Conservation (phyloP, 2,329 filamentous ascomycete genomes). For the Ceratocystis cubensis region DNA sequence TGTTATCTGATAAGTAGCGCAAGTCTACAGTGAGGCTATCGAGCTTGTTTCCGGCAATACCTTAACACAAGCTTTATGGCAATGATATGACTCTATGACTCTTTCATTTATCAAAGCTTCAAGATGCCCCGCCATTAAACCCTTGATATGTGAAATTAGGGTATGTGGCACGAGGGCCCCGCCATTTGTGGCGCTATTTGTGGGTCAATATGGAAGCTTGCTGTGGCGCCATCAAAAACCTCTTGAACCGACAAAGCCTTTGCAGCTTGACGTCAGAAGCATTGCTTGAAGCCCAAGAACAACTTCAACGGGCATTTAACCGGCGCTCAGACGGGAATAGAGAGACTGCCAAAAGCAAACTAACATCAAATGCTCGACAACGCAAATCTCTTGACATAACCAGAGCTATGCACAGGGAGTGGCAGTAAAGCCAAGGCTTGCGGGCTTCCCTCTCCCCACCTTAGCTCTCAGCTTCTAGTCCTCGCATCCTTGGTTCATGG, state of each 20-base stretch:
- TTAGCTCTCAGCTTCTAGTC: not conserved
- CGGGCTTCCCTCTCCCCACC: not conserved
- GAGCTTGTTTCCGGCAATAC: not conserved
- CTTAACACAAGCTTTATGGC: not conserved
- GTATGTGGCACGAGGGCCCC: not conserved
- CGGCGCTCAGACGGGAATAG: not conserved
- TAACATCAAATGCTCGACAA: not conserved
- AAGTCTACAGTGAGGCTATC: not conserved
- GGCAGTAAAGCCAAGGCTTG: not conserved
- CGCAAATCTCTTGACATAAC: conserved; percentile 4
- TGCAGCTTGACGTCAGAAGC: too few relatives aligned
- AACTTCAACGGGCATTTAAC: not conserved
- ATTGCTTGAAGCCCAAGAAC: not conserved
- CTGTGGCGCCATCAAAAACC: conserved; percentile 3
- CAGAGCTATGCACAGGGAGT: not conserved
- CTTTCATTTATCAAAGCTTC: not conserved
- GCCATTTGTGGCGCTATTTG: conserved; percentile 1
- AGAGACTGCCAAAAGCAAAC: not conserved
- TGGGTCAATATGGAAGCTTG: not conserved
- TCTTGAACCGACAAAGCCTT: not conserved
- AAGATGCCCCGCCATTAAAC: conserved; percentile 14
- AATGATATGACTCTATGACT: conserved; percentile 13
- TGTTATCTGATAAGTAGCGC: conserved; percentile 5
- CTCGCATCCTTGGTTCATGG: not conserved
- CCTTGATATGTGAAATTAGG: conserved; percentile 4